Base-by-base conservation (phyloP, 306 rosid genomes). In the Quercus variabilis region DNA sequence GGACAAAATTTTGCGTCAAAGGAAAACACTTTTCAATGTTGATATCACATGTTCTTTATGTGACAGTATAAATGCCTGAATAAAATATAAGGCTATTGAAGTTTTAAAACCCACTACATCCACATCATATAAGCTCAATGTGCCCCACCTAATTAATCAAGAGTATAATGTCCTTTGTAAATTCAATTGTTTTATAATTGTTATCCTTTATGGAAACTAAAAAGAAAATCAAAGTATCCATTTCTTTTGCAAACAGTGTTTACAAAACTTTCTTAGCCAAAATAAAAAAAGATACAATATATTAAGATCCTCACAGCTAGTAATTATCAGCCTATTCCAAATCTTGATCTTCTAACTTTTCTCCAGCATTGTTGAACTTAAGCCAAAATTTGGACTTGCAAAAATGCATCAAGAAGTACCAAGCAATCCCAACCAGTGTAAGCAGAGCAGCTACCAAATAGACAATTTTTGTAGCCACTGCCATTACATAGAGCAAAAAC, bases 401-500 rank as follows among this genome's bases (percentile, higher is more conserved):
- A 14, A 76, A 15, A 19, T 74, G 74, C 83, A 79, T 64, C 6
- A 85, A 59, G 46, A 87, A 82, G 78, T 73, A 87, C 81, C 82
- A 87, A 28, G 19, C 70, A 57, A 82, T 69, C 4, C 79, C 87
- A 71, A 35, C 75, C 20, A 77, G 18, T 25, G 90, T 82, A 64
- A 82, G 57, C 67, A 83, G 51, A 55, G 81, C 83, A 89, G 91
- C 88, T 4, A 85, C 67, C 81, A 86, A 57, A 54, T 67, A 80
- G 14, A 88, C 92, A 68, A 73, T 33, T 57, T 17, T 85, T 8
- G 86, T 81, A 43, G 91, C 93, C 73, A 94, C 64, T 19, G 62
- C 26, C 89, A 94, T 84, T 84, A 89, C 87, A 81, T 79, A 90
- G 2, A 86, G 69, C 79, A 94, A 78, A 83, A 90, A 90, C 70